Evolutionary conservation across 768 basidiomycete genomes (phyloP), one percentile per base, ranked within the genome.

Genomic region (Suillus placidus): DNA sequence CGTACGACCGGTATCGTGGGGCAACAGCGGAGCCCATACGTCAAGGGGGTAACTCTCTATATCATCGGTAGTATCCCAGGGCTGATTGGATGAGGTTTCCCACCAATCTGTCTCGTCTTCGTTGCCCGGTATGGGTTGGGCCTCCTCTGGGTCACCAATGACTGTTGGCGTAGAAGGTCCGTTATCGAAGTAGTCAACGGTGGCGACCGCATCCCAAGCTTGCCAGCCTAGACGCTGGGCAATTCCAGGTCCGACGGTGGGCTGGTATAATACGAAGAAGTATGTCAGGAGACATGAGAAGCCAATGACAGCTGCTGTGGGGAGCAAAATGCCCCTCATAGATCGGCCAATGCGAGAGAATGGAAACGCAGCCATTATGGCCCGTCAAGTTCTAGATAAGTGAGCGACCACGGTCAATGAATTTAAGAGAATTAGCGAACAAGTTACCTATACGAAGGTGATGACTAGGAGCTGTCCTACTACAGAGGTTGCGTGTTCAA

Each of bases 171-270:
- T 62, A 38, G 7, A 18, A 40, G 30, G 66, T 61, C 3, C 66
- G 20, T 55, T 42, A 18, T 54, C 61, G 26, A 67, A 54, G 42
- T 67, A 60, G 58, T 65, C 47, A 3, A n/a, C 18, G 32, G 83
- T 74, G 2, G 78, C 75, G 0, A 95, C 81, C 4, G 84, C 72
- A 52, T 92, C 94, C 93, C 93, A 97, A 8, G 90, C 84, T 71
- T 96, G 94, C 94, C 94, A 96, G 35, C 94, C 94, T 23, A 97
- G 80, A 54, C 85, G 83, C 71, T 94, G 92, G 16, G 83, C 74
- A 16, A 83, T 74, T 1, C 92, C 92, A 20, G 92, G 92, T 3
- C 92, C 92, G 2, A 82, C 81, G 12, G 84, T 85, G 4, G 92
- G 92, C 73, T 93, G 92, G 71, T 94, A 91, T 38, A 97, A 87